phyloP scores from a whole-genome alignment of 495 filamentous ascomycete genomes.

The Hypomontagnella submonticulosa region DNA sequence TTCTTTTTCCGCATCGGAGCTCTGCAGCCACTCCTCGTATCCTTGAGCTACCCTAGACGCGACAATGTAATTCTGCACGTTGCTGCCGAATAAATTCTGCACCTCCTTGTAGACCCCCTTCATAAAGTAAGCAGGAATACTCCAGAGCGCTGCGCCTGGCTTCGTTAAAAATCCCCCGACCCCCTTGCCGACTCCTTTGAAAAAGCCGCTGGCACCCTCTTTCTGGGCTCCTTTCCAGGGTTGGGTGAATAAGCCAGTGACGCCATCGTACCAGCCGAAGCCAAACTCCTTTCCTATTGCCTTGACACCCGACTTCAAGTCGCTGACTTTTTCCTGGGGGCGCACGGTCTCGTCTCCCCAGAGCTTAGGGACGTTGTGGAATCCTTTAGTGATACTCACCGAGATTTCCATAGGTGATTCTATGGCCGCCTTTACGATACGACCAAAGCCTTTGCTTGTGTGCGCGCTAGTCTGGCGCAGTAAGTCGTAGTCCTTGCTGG shows the following conservation, averaged over 20 bases:
- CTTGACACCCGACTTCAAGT: slow-evolving; percentile 72
- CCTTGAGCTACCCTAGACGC: slow-evolving; percentile 78
- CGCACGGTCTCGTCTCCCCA: slow-evolving; percentile 82
- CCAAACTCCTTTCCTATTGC: slow-evolving; percentile 75
- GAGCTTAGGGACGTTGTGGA: slow-evolving; percentile 83
- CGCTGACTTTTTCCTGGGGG: slow-evolving; percentile 74
- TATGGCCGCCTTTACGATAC: slow-evolving; percentile 74
- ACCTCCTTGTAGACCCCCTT: slow-evolving; percentile 80
- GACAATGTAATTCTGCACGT: slow-evolving; percentile 76
- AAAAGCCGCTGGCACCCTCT: slow-evolving; percentile 71
- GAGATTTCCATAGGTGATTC: slow-evolving; percentile 84
- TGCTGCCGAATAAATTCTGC: slow-evolving; percentile 68
- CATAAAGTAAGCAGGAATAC: slow-evolving; percentile 77
- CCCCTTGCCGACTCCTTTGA: slow-evolving; percentile 81
- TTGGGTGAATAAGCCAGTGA: slow-evolving; percentile 78
- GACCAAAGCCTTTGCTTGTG: slow-evolving; percentile 65
- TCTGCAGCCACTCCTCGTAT: slow-evolving; percentile 65
- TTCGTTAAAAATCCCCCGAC: slow-evolving; percentile 79
- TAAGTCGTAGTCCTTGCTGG: too few relatives aligned
- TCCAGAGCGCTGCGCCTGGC: slow-evolving; percentile 70
- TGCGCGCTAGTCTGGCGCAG: too few relatives aligned
- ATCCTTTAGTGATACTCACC: slow-evolving; percentile 80
- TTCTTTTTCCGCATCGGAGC: slow-evolving; percentile 62
- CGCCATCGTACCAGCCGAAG: slow-evolving; percentile 73
- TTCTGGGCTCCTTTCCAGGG: slow-evolving; percentile 73